A percentile compares a stretch with the other conserved stretches of the same genome.
Evolutionary conservation across 495 filamentous ascomycete species (phyloP).

Genomic region (Ramalina intermedia): DNA sequence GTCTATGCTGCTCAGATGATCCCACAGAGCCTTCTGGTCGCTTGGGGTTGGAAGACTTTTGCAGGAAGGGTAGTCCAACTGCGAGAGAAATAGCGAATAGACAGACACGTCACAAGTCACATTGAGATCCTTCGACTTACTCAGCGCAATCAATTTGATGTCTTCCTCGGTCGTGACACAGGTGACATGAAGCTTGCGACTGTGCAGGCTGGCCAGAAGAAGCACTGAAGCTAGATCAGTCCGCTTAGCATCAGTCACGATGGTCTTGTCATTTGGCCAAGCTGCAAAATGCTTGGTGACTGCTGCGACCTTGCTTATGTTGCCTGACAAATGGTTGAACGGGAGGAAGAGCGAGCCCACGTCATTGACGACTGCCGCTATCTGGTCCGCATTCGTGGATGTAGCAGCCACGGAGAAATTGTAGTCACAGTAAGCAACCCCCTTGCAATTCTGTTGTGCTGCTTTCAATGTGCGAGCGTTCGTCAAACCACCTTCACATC

Average conservation of each 20-base stretch:
- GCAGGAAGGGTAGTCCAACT: slow-evolving; percentile 58
- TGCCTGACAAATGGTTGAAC: slow-evolving; percentile 74
- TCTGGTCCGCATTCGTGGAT: slow-evolving; percentile 59
- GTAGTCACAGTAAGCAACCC: slow-evolving; percentile 60
- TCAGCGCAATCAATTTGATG: slow-evolving; percentile 62
- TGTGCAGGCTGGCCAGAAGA: slow-evolving; percentile 68
- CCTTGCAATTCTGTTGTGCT: slow-evolving; percentile 61
- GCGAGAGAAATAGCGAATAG: slow-evolving; percentile 67
- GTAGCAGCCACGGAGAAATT: slow-evolving; percentile 78
- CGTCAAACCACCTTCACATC: slow-evolving; percentile 55
- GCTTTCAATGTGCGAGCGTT: slow-evolving; percentile 57
- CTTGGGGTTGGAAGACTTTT: slow-evolving; percentile 49
- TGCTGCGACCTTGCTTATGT: slow-evolving; percentile 74
- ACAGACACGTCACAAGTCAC: slow-evolving; percentile 78
- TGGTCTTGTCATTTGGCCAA: slow-evolving; percentile 71
- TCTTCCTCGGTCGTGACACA: slow-evolving; percentile 73
- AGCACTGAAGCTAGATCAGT: slow-evolving; percentile 71
- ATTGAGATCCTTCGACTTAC: slow-evolving; percentile 70
- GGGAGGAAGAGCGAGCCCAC: slow-evolving; percentile 79
- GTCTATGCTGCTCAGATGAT: slow-evolving; percentile 62
- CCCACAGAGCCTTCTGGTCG: slow-evolving; percentile 70
- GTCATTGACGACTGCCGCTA: slow-evolving; percentile 55
- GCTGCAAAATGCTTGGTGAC: slow-evolving; percentile 69
- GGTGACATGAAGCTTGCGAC: slow-evolving; percentile 70
- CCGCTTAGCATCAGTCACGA: slow-evolving; percentile 74